A percentile compares a stretch with the other conserved stretches of the same genome.
These are phyloP conservation scores for Steccherinum ochraceum DNA, from an alignment of 768 basidiomycete species.

Conservation along the genomic window DNA sequence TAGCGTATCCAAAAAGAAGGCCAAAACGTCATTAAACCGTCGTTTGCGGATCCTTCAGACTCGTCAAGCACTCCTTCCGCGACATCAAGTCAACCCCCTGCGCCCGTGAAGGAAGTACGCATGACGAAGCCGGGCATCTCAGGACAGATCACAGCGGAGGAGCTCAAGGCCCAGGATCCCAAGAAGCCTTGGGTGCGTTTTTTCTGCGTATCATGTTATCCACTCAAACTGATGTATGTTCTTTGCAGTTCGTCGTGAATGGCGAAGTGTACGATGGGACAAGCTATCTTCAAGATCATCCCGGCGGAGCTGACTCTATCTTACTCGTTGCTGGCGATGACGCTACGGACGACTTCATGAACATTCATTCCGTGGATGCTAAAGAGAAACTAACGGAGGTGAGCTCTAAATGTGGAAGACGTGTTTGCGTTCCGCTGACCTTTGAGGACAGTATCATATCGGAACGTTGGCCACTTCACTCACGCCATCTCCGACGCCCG, in stretches of 20 bases:
- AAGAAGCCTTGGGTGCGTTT: slow-evolving; percentile 9
- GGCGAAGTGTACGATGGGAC: slow-evolving; percentile 51
- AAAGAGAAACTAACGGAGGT: slow-evolving; percentile 38
- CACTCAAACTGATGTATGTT: background rate
- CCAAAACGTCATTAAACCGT: slow-evolving; percentile 35
- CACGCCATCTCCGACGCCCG: background rate
- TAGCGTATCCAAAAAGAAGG: slow-evolving; percentile 42
- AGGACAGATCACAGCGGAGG: slow-evolving; percentile 38
- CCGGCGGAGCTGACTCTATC: slow-evolving; percentile 53
- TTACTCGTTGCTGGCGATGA: slow-evolving; percentile 50
- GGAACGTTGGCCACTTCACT: slow-evolving; percentile 35
- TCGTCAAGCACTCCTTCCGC: background rate
- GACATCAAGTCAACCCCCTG: no score
- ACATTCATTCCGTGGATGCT: slow-evolving; percentile 52
- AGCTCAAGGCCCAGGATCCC: slow-evolving; percentile 33
- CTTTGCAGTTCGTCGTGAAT: slow-evolving; percentile 43
- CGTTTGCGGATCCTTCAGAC: background rate
- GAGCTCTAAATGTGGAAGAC: background rate
- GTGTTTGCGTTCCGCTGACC: background rate
- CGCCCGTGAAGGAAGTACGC: slow-evolving; percentile 17
- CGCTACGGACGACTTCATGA: slow-evolving; percentile 58
- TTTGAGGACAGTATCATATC: slow-evolving; percentile 33
- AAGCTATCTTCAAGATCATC: slow-evolving; percentile 46
- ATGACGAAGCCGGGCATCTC: slow-evolving; percentile 42
- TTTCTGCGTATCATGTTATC: background rate